Conservation (phyloP, 2,329 filamentous ascomycete genomes). For the Pezicula rhizophila region DNA sequence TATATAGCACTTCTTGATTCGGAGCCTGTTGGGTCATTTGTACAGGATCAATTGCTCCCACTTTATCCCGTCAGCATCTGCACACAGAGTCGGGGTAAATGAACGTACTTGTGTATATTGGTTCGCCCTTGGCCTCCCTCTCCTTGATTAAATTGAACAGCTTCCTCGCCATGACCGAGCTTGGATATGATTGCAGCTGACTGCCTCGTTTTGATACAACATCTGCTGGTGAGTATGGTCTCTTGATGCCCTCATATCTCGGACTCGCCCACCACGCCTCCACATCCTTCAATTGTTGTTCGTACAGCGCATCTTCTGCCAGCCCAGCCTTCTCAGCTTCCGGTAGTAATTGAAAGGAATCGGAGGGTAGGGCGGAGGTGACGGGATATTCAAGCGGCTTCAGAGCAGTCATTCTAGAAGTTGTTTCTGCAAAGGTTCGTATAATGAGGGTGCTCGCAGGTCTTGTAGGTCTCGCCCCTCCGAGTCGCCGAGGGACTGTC, state of each 20-base stretch:
- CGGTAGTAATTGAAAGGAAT: constrained; percentile 80
- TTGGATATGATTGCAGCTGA: constrained; percentile 81
- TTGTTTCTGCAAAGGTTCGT: constrained; percentile 17
- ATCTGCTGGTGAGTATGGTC: constrained; percentile 84
- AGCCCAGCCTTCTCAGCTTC: constrained; percentile 70
- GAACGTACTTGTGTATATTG: constrained; percentile 81
- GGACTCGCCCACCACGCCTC: constrained; percentile 86
- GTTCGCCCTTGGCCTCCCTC: constrained; percentile 70
- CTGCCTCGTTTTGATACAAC: constrained; percentile 90
- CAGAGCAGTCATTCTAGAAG: constrained; percentile 18
- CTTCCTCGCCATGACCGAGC: constrained; percentile 91
- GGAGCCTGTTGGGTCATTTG: constrained; percentile 98
- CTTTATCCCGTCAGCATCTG: constrained; percentile 35
- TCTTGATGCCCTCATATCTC: constrained; percentile 81
- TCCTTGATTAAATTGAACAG: constrained; percentile 84
- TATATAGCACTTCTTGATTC: constrained; percentile 91
- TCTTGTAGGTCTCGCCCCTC: constrained; percentile 7
- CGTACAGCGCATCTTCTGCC: constrained; percentile 79
- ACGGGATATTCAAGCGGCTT: constrained; percentile 22
- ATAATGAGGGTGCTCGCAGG: constrained; percentile 7
- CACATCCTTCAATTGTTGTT: constrained; percentile 77
- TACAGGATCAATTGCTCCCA: constrained; percentile 97
- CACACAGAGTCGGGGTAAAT: not conserved
- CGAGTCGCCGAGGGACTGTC: constrained; percentile 18
- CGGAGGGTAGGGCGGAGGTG: constrained; percentile 38